A percentile compares a stretch with the other conserved stretches of the same genome.
These are phyloP conservation scores for Metschnikowia bowlesiae DNA, from an alignment of 805 yeast genomes.

Conservation along the genomic window DNA sequence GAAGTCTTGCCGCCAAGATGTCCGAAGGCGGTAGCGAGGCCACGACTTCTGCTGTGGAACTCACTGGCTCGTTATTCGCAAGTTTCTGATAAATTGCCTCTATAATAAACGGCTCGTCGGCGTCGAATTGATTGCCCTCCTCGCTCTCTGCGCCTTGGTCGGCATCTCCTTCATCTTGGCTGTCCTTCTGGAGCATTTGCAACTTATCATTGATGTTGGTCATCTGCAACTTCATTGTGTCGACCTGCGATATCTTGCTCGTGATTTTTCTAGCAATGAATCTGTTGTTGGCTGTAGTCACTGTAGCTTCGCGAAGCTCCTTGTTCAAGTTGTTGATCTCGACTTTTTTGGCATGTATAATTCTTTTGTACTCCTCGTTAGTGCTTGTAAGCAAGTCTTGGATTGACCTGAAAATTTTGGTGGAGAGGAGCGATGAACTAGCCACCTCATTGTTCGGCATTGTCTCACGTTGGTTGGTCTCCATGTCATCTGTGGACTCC, in stretches of 20 bases:
- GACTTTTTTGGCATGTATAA: conserved; percentile 31
- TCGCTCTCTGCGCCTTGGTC: conserved; percentile 46
- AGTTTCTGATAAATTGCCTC: conserved; percentile 54
- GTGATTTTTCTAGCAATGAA: conserved; percentile 32
- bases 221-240: conserved; percentile 47
- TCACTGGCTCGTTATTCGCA: conserved; percentile 23
- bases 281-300: conserved; percentile 40
- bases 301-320: conserved; percentile 37
- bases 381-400: conserved; percentile 36
- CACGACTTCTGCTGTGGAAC: conserved; percentile 23
- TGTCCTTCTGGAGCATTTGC: conserved; percentile 20
- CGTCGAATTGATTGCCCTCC: conserved; percentile 67
- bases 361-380: conserved; percentile 35
- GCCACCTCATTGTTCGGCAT: conserved; percentile 11
- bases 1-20: conserved; percentile 69
- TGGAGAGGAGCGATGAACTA: conserved; percentile 20
- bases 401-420: conserved; percentile 34
- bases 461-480: not conserved
- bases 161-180: conserved; percentile 20
- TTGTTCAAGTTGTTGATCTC: conserved; percentile 34
- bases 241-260: conserved; percentile 38
- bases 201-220: conserved; percentile 37
- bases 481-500: conserved; percentile 5
- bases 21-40: conserved; percentile 40
- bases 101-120: conserved; percentile 87